Conservation (phyloP, 441 rosid genomes). For the Gossypium davidsonii region DNA sequence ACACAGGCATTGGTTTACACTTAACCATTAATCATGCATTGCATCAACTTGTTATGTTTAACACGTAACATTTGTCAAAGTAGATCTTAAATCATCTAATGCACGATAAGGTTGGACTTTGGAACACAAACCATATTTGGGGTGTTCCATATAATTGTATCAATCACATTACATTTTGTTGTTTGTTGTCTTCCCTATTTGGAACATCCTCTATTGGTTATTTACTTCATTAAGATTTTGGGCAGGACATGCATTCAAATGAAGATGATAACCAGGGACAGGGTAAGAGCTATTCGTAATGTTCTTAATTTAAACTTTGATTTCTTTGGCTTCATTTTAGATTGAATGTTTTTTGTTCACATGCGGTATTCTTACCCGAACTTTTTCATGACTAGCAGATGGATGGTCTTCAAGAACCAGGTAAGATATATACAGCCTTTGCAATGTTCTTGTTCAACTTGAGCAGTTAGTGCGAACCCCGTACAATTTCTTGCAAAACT, state of each 20-base stretch:
- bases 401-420: slow-evolving; percentile 62
- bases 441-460: not conserved
- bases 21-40: not conserved
- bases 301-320: slow-evolving; percentile 11
- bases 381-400: slow-evolving; percentile 34
- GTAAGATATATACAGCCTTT: slow-evolving; percentile 26
- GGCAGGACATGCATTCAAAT: slow-evolving; percentile 37
- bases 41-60: not conserved
- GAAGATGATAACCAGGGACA: slow-evolving; percentile 35
- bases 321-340: not conserved
- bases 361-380: slow-evolving; percentile 12
- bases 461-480: not conserved
- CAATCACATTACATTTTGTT: not conserved
- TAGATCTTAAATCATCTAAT: not conserved
- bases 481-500: not conserved
- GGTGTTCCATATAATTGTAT: not conserved
- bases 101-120: not conserved
- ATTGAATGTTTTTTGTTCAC: not conserved
- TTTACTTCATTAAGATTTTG: slow-evolving; percentile 7
- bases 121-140: not conserved
- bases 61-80: not conserved
- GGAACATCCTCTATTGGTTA: not conserved
- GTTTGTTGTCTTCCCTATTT: not conserved
- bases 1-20: not conserved
- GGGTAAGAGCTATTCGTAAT: slow-evolving; percentile 35